Evolutionary conservation across 108 stramenopile species (phyloP).

Genomic region (Nannochloropsis salina): DNA sequence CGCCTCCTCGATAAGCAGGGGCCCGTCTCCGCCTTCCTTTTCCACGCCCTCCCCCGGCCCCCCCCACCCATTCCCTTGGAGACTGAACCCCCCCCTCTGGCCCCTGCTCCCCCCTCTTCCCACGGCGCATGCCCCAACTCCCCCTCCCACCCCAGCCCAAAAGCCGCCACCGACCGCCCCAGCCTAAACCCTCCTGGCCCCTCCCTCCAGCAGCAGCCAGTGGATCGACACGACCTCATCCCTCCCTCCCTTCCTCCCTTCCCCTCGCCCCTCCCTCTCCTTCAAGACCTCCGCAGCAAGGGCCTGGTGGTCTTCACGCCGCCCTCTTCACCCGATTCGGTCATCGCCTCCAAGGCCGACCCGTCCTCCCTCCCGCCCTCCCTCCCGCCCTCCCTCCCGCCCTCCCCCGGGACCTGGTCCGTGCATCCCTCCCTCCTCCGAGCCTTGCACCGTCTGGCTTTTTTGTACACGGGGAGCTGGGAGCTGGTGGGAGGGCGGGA

Average conservation of each 20-base stretch:
- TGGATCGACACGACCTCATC: not conserved
- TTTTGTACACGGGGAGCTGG: not conserved
- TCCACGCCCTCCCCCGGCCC: too few relatives aligned
- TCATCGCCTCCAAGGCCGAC: too few relatives aligned
- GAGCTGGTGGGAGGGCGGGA: not conserved
- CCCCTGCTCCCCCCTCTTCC: too few relatives aligned
- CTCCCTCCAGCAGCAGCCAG: not conserved
- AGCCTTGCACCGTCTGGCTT: not conserved
- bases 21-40: not conserved
- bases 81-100: too few relatives aligned
- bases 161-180: too few relatives aligned
- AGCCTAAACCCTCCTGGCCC: not conserved
- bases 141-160: too few relatives aligned
- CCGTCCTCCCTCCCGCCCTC: not conserved
- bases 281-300: not conserved
- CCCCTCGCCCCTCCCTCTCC: not conserved
- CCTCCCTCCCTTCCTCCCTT: not conserved
- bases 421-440: not conserved
- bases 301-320: not conserved
- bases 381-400: not conserved
- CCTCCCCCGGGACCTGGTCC: not conserved
- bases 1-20: not conserved
- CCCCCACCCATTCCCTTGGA: too few relatives aligned
- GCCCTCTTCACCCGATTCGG: not conserved
- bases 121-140: too few relatives aligned